A percentile compares a stretch with the other conserved stretches of the same genome.
Conservation (phyloP, 1,284 basidiomycete species). For the Vanrija sp. region DNA sequence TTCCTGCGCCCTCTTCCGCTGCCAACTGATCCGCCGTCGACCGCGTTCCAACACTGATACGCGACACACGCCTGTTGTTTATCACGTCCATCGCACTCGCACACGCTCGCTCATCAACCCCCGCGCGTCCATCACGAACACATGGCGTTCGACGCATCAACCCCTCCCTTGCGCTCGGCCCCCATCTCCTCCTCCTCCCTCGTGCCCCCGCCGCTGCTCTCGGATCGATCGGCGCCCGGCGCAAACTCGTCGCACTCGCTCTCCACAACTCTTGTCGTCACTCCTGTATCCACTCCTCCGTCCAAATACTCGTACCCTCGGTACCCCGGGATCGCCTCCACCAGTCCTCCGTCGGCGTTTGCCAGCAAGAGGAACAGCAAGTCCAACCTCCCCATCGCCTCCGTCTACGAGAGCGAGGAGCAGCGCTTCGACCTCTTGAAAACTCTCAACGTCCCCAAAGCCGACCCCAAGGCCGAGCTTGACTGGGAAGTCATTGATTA, state of each 20-base stretch:
- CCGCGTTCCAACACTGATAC: too few species aligned
- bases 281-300: neutral
- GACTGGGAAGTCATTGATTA: conserved; percentile 17
- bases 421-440: conserved; percentile 12
- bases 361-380: neutral
- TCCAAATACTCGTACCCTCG: too few species aligned
- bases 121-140: neutral
- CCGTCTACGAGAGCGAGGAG: conserved; percentile 8
- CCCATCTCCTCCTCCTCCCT: conserved; percentile 6
- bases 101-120: too few species aligned
- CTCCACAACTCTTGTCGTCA: neutral
- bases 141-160: neutral
- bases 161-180: neutral
- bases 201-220: conserved; percentile 5
- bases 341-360: neutral
- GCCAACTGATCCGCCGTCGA: neutral
- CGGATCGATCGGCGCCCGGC: neutral
- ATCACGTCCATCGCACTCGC: too few species aligned
- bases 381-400: too few species aligned
- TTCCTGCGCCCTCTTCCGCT: neutral
- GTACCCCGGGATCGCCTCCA: neutral
- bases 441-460: neutral
- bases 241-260: neutral
- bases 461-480: too few species aligned
- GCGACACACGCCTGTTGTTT: too few species aligned